Evolutionary conservation across 2,329 filamentous ascomycete genomes (phyloP).

Genomic region (Emergomyces orientalis): DNA sequence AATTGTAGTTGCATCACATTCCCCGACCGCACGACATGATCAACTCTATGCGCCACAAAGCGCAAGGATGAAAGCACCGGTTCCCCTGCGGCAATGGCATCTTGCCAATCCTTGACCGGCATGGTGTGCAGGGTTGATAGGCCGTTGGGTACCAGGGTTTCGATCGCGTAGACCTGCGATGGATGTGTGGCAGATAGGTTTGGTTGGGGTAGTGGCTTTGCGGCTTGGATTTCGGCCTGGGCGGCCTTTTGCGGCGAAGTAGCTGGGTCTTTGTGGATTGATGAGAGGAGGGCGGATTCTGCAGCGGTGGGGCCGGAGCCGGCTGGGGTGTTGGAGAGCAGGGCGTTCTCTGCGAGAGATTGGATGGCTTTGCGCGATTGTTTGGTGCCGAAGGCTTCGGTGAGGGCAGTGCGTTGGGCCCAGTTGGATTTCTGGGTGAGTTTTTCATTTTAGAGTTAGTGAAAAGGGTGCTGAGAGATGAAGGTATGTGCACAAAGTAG

Average conservation of each 20-base stretch:
- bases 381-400: constrained; percentile 43
- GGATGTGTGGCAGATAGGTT: constrained; percentile 37
- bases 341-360: constrained; percentile 40
- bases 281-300: constrained; percentile 36
- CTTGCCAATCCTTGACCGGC: constrained; percentile 37
- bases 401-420: constrained; percentile 35
- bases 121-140: constrained; percentile 34
- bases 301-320: constrained; percentile 28
- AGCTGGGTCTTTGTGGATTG: constrained; percentile 30
- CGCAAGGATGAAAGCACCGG: constrained; percentile 34
- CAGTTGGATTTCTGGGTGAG: constrained; percentile 28
- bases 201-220: constrained; percentile 38
- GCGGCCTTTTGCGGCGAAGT: constrained; percentile 26
- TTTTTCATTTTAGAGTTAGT: neutral
- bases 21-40: constrained; percentile 29
- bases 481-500: neutral
- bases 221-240: constrained; percentile 37
- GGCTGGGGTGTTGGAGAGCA: constrained; percentile 32
- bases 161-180: constrained; percentile 38
- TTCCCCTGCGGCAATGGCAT: constrained; percentile 28
- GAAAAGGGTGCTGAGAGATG: neutral
- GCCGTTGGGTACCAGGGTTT: constrained; percentile 35
- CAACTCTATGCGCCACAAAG: constrained; percentile 38
- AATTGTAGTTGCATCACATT: constrained; percentile 36
- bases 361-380: constrained; percentile 42